A percentile compares a stretch with the other conserved stretches of the same genome.
Conservation (phyloP, 2,329 filamentous ascomycete species). For the Aspergillus jensenii region DNA sequence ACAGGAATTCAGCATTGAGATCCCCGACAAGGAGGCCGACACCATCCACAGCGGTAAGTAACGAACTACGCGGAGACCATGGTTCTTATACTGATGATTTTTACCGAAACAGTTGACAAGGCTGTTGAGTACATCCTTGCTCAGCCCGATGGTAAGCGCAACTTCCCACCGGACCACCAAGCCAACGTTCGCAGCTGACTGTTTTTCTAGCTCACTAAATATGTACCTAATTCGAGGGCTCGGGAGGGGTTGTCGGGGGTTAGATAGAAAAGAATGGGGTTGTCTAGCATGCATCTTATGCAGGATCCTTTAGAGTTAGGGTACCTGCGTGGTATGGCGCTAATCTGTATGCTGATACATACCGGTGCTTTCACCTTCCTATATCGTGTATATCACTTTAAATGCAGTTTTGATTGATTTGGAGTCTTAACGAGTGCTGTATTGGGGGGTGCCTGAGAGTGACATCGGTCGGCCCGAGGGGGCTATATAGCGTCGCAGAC, state of each 20-base stretch:
- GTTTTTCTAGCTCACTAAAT: slow-evolving; percentile 37
- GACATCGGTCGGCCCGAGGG: neutral
- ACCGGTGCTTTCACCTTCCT: slow-evolving; percentile 35
- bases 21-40: slow-evolving; percentile 96
- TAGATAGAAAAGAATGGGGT: slow-evolving; percentile 38
- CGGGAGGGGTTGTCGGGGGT: slow-evolving; percentile 25
- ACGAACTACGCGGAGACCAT: neutral
- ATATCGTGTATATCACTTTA: slow-evolving; percentile 46
- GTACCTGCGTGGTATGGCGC: slow-evolving; percentile 28
- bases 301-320: slow-evolving; percentile 26
- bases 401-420: slow-evolving; percentile 34
- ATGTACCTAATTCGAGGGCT: slow-evolving; percentile 26
- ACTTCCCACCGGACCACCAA: neutral
- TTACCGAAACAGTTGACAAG: slow-evolving; percentile 70
- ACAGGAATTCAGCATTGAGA: slow-evolving; percentile 87
- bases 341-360: slow-evolving; percentile 40
- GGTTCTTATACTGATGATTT: slow-evolving; percentile 19
- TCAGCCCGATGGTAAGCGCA: slow-evolving; percentile 81
- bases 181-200: slow-evolving; percentile 17
- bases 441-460: neutral
- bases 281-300: slow-evolving; percentile 27
- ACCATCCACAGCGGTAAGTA: slow-evolving; percentile 85
- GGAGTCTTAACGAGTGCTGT: neutral
- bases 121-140: slow-evolving; percentile 90
- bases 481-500: neutral